Evolutionary conservation across 1,284 basidiomycete species (phyloP), one percentile per base, ranked within the genome.

Genomic region (Albatrellus sp.): DNA sequence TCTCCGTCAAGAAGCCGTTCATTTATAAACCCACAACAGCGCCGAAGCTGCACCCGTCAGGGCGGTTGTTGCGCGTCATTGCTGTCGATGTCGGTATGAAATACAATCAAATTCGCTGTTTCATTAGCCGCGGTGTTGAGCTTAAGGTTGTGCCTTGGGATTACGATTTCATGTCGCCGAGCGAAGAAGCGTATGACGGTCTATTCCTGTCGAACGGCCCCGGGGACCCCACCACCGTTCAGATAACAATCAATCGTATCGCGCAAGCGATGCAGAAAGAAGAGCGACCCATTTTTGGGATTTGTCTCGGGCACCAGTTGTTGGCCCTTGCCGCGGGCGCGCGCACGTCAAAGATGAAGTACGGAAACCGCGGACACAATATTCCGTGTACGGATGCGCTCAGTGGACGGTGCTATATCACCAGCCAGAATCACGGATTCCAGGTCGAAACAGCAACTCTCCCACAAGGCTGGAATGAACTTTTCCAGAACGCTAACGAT

Each of bases 51-150:
- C 91, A 98, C 63, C 89, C 90, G 2, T 81, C 80, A 2, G 72
- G 71, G 41, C 80, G 92, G 42, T 70, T 80, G 1, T 61, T 98
- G 33, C 85, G 96, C 50, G 77, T 99, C 41, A 59, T 98, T 17
- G 90, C 90, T 4, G 69, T 98, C 46, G 96, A 99, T 62, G 93
- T 98, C 45, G 96, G 96, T 37, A 98, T 98, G 89, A 99, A 99
- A 68, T 94, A 86, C 69, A 98, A 98, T 67, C 96, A 98, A 66
- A 94, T 98, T 55, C 80, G 96, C 39, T 99, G 94, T 71, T 97
- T 99, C 68, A 83, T 80, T 43, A 74, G 81, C 44, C 87, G 96
- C 40, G 94, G 96, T 44, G 79, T 98, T 43, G 91, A 98, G 64
- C 72, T 98, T 60, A 96, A 97, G 66, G 91, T 97, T 44, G 90